A percentile compares a stretch with the other conserved stretches of the same genome.
Evolutionary conservation across 495 filamentous ascomycete genomes (phyloP).

Genomic region (Neurospora africana): DNA sequence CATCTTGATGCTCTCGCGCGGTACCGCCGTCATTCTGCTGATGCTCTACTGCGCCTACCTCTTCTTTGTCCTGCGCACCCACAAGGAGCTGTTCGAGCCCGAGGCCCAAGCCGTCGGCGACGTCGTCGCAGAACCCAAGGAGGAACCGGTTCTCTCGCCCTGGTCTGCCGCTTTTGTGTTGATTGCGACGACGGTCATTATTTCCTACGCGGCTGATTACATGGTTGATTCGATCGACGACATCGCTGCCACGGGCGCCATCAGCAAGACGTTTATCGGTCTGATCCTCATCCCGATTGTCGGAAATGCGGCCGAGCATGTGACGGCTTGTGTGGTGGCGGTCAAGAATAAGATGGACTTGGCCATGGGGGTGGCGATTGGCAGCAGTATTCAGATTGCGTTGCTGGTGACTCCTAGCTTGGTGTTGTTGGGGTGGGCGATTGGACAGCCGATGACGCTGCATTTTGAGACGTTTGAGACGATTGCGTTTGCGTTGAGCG

Average conservation of each 20-base stretch:
- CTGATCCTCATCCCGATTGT: constrained; percentile 93
- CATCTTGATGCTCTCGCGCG: constrained; percentile 77
- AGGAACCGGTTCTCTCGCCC: constrained; percentile 52
- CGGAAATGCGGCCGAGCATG: constrained; percentile 94
- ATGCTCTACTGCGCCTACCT: constrained; percentile 85
- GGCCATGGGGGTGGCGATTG: constrained; percentile 88
- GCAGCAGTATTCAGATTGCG: constrained; percentile 89
- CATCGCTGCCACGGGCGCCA: constrained; percentile 70
- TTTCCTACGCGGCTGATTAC: constrained; percentile 90
- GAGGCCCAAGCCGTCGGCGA: constrained; percentile 32
- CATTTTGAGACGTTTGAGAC: constrained; percentile 88
- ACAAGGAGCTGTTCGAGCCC: constrained; percentile 70
- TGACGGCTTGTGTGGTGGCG: constrained; percentile 86
- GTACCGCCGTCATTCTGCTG: constrained; percentile 82
- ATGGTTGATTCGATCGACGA: constrained; percentile 87
- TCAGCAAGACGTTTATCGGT: constrained; percentile 95
- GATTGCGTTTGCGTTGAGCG: constrained; percentile 81
- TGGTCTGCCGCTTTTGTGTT: constrained; percentile 63
- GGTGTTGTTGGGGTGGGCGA: constrained; percentile 81
- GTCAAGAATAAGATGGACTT: constrained; percentile 97
- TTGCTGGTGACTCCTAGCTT: constrained; percentile 84
- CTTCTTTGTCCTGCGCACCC: constrained; percentile 78
- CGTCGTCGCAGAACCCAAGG: constrained; percentile 34
- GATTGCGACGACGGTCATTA: constrained; percentile 65
- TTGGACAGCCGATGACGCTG: constrained; percentile 73